Conservation (phyloP, 371 early-diverging fungal genomes). For the Mucor saturninus region DNA sequence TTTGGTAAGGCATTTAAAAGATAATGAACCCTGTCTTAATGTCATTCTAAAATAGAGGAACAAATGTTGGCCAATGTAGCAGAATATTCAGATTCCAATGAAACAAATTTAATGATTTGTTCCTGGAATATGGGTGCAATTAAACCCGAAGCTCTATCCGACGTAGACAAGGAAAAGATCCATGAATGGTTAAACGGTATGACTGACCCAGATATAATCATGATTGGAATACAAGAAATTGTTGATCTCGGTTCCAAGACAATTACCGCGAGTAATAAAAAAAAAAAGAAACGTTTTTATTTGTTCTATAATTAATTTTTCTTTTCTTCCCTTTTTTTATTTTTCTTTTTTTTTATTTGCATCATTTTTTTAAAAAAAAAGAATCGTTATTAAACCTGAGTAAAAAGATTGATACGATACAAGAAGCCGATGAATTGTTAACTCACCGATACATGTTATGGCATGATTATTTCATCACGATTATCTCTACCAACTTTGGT, state of each 20-base stretch:
- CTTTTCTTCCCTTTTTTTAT: not conserved
- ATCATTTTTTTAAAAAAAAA: not conserved
- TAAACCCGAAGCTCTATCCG: slow-evolving; percentile 47
- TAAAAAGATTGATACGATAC: slow-evolving; percentile 45
- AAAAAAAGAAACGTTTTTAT: not conserved
- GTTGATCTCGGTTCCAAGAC: slow-evolving; percentile 74
- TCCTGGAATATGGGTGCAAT: slow-evolving; percentile 80
- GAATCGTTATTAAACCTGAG: slow-evolving; percentile 5
- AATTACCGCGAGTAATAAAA: slow-evolving; percentile 58
- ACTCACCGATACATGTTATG: slow-evolving; percentile 68
- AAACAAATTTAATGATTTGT: slow-evolving; percentile 62
- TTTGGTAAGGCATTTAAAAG: slow-evolving; percentile 49
- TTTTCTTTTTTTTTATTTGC: no score
- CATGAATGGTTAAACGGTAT: slow-evolving; percentile 52
- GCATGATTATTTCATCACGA: slow-evolving; percentile 61
- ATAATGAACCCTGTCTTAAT: not conserved
- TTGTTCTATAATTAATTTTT: not conserved
- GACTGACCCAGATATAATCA: slow-evolving; percentile 72
- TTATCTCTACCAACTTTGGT: slow-evolving; percentile 43
- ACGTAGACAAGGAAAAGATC: slow-evolving; percentile 39
- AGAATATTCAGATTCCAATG: slow-evolving; percentile 56
- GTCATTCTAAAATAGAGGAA: slow-evolving; percentile 34
- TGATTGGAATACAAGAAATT: slow-evolving; percentile 82
- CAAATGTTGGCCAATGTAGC: slow-evolving; percentile 50
- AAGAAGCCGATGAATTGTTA: slow-evolving; percentile 45